Base-by-base conservation (phyloP, 768 basidiomycete genomes). In the Macrolepiota dolichaula region DNA sequence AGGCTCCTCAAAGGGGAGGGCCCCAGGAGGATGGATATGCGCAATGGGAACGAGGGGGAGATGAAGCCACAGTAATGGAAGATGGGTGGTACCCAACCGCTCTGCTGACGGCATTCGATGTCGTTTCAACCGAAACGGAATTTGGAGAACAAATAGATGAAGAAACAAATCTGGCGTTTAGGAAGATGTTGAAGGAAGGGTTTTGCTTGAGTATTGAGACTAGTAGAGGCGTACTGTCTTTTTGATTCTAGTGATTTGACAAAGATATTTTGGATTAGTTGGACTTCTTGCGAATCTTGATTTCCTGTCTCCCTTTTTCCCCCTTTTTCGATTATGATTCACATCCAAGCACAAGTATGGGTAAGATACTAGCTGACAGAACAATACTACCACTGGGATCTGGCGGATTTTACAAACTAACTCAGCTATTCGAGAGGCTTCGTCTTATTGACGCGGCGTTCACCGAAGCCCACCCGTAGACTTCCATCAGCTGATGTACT, bases 151-250 rank as follows among this genome's bases (percentile, higher is more conserved):
- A 15, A 17, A 61, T 61, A n/a, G 59, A 61, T 55, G 52, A 55
- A 15, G 59, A 61, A 35, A 61, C 59, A 44, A 61, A 47, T 46
- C 47, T 49, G 46, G 52, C 13, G 24, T 61, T 61, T 49, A 55
- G 52, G 44, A n/a, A 61, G 44, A 54, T 61, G 52, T 49, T 55
- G 59, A 54, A 25, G 27, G 59, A 61, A 24, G 59, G 59, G 17
- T 61, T 61, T 25, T 55, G 51, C 49, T 61, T 61, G 52, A 61
- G 52, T 25, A 38, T 61, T 54, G 53, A 54, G 52, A 61, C 59
- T 22, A 61, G 55, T 22, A 60, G 35, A 25, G 59, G 59, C 3
- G 32, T 49, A 22, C 17, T 61, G 19, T 52, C 46, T 12, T 55
- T 61, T 61, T 61, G 52, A 53, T 6, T 25, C 5, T n/a, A 7